Percentiles rank a stretch among this genome's conserved stretches.
Evolutionary conservation across 495 filamentous ascomycete species (phyloP).

Genomic region (Hyaloscypha variabilis): DNA sequence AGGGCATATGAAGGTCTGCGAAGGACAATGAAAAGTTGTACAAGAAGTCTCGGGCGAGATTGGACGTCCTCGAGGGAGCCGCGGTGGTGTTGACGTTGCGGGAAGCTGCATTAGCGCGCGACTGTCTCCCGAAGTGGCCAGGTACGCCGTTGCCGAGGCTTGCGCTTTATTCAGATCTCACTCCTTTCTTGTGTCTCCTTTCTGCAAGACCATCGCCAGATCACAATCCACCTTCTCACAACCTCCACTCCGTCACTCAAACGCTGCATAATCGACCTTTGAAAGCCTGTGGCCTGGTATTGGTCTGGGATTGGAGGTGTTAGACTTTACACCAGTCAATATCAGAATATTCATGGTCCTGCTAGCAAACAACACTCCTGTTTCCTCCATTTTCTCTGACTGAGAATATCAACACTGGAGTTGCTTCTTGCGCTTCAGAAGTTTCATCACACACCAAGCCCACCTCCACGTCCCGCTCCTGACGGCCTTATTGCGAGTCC

Average conservation of each 20-base stretch:
- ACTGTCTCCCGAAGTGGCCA: background rate
- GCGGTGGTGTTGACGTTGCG: conserved; percentile 4
- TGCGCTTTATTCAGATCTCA: conserved; percentile 15
- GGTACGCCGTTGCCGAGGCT: conserved; percentile 5
- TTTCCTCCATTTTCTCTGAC: background rate
- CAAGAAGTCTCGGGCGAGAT: background rate
- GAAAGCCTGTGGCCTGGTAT: background rate
- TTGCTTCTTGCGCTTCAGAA: background rate
- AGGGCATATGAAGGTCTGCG: conserved; percentile 7
- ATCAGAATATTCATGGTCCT: background rate
- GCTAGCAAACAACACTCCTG: background rate
- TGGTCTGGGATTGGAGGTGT: background rate
- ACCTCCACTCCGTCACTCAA: background rate
- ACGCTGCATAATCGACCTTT: background rate
- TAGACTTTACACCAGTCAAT: background rate
- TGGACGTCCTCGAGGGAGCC: conserved; percentile 16
- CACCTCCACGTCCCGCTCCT: background rate
- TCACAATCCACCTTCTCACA: background rate
- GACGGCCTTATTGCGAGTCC: too few relatives aligned
- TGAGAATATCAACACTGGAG: background rate
- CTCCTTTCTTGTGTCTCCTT: conserved; percentile 17
- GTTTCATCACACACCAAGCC: background rate
- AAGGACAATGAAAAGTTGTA: background rate
- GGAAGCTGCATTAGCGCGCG: conserved; percentile 23
- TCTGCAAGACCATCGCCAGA: conserved; percentile 17